phyloP scores from a whole-genome alignment of 345 rosid genomes.

The Hibiscus tridactylites region DNA sequence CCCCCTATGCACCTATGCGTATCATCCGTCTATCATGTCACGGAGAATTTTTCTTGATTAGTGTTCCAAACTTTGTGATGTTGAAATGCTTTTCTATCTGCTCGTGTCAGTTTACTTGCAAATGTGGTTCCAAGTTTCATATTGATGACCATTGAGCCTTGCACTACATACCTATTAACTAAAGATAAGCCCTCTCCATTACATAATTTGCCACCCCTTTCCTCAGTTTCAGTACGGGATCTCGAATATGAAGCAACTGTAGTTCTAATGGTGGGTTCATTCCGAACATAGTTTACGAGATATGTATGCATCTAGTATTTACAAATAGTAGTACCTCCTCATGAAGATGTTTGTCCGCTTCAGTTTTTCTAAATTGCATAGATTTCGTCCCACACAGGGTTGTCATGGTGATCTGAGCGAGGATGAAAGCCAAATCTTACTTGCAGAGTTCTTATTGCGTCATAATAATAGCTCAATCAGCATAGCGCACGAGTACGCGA shows the following conservation, averaged over 20 bases:
- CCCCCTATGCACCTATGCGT: too few species aligned
- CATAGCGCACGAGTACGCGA: conserved; percentile 65
- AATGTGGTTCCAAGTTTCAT: too few species aligned
- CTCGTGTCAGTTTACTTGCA: too few species aligned
- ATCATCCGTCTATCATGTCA: too few species aligned
- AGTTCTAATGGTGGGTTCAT: background rate
- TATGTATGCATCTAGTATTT: background rate
- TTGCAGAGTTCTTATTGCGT: conserved; percentile 84
- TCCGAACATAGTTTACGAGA: background rate
- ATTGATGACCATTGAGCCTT: too few species aligned
- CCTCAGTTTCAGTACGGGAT: too few species aligned
- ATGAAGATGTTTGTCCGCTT: background rate
- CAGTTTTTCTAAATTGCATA: background rate
- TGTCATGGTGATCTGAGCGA: conserved; percentile 65
- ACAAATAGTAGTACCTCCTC: background rate
- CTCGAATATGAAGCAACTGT: too few species aligned
- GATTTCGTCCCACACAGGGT: conserved; percentile 44
- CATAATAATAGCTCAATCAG: conserved; percentile 63
- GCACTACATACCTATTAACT: background rate
- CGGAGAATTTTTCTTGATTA: too few species aligned
- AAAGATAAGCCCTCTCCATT: background rate
- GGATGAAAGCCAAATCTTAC: conserved; percentile 60
- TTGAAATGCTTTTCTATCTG: too few species aligned
- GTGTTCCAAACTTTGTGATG: too few species aligned
- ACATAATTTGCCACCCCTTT: too few species aligned